Evolutionary conservation across 257 asterid species (phyloP).

Genomic region (Solanum sparsipilum): DNA sequence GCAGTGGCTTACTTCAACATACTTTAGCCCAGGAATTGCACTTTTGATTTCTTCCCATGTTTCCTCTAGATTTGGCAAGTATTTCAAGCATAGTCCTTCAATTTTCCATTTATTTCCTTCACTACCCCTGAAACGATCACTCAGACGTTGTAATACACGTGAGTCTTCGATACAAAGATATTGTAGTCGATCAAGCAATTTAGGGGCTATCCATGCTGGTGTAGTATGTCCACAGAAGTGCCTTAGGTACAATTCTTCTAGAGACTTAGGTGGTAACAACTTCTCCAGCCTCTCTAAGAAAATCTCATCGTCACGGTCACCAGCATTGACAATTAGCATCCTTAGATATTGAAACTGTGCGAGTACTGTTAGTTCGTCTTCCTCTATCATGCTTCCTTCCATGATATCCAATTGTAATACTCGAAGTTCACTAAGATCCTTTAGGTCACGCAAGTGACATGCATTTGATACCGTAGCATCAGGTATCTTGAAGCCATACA

Average conservation of each 20-base stretch:
- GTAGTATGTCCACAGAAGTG: conserved; percentile 9
- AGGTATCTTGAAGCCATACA: conserved; percentile 16
- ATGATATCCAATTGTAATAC: conserved; percentile 13
- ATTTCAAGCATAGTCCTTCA: conserved; percentile 15
- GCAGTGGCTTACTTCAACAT: conserved; percentile 14
- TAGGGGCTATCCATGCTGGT: conserved; percentile 18
- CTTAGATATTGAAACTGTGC: not conserved
- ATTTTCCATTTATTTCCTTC: not conserved
- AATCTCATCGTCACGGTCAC: not conserved
- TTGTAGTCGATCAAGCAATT: conserved; percentile 1
- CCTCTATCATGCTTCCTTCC: conserved; percentile 9
- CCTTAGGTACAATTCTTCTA: conserved; percentile 15
- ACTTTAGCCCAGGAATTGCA: conserved; percentile 1
- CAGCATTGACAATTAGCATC: not conserved
- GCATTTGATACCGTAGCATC: not conserved
- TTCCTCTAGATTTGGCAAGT: conserved; percentile 5
- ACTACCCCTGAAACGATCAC: not conserved
- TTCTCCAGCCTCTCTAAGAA: not conserved
- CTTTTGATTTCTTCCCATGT: not conserved
- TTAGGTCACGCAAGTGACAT: conserved; percentile 7
- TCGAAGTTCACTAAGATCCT: conserved; percentile 5
- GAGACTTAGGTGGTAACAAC: not conserved
- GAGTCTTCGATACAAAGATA: conserved; percentile 19
- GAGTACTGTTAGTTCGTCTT: conserved; percentile 3
- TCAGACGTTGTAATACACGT: not conserved